A percentile compares a stretch with the other conserved stretches of the same genome.
Conservation (phyloP, 208 protist species). For the Trypanosomatidae sp. region DNA sequence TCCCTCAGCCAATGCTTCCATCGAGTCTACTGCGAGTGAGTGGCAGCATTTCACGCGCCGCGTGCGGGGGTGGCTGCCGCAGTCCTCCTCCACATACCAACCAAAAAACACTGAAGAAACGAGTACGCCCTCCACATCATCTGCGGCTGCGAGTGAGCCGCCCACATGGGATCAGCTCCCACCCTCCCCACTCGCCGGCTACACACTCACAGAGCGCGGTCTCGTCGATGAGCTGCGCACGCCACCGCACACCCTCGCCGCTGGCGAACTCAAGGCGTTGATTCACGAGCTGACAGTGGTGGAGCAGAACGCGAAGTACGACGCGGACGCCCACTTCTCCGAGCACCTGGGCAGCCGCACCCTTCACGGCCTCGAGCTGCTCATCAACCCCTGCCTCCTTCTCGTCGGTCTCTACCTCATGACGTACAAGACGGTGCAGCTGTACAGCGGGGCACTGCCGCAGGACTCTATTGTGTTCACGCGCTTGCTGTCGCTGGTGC, state of each 20-base stretch:
- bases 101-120: background rate
- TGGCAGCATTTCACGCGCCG: no score
- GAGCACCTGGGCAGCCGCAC: slow-evolving; percentile 47
- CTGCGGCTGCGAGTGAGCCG: no score
- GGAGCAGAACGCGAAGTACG: slow-evolving; percentile 67
- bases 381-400: slow-evolving; percentile 63
- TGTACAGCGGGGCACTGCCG: slow-evolving; percentile 64
- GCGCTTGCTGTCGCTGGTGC: slow-evolving; percentile 32
- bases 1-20: no score
- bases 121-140: background rate
- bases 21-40: no score
- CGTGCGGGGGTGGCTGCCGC: no score
- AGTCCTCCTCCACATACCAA: no score
- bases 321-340: slow-evolving; percentile 52
- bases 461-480: slow-evolving; percentile 67
- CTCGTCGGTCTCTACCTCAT: slow-evolving; percentile 66
- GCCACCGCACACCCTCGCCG: slow-evolving; percentile 40
- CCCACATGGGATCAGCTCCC: slow-evolving; percentile 32
- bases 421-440: slow-evolving; percentile 61
- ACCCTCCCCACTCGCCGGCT: slow-evolving; percentile 67
- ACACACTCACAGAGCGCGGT: slow-evolving; percentile 40
- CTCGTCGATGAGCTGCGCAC: slow-evolving; percentile 41
- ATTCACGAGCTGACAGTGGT: slow-evolving; percentile 54
- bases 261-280: slow-evolving; percentile 37
- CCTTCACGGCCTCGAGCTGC: slow-evolving; percentile 52